Base-by-base conservation (phyloP, 441 rosid species). In the Bruguiera hainesii region DNA sequence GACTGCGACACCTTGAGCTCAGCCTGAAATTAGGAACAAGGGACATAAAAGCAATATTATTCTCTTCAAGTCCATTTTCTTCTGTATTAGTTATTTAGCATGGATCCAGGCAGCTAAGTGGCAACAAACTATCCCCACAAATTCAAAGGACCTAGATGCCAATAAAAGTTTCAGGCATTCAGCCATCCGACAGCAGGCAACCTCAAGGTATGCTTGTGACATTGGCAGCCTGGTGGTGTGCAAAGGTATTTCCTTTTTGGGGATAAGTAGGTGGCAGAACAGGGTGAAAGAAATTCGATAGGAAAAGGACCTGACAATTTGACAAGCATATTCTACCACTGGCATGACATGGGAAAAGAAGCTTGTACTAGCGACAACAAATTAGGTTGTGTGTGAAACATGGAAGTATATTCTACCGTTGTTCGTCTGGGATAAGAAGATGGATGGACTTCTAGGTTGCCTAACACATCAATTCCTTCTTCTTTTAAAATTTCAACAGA, bases 401-500 rank as follows among this genome's bases (percentile, higher is more conserved):
- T 42, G 48, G 15, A 13, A 42, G 16, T 1, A 11, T 55, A 23
- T 58, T 65, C 35, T 79, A 88, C 98, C 97, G 87, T 83, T 73
- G 79, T 88, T 78, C 80, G 86, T 70, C 79, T 79, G 18, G 82
- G 86, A 69, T 80, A 80, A 67, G 68, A 39, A 68, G 90, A 80
- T 56, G 81, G 69, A 69, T 78, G 77, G 23, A 66, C 63, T 49
- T 83, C 91, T 71, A 73, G 73, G 74, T 82, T 63, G 75, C 63
- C 66, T 16, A 90, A 74, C 60, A 80, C 66, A 67, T 86, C 85
- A 62, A 89, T 67, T 42, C 97, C 98, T 79, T 93, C 98, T 80
- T 89, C 94, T 79, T 86, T 93, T 64, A 93, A 85, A 70, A 90
- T 83, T 74, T 93, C 96, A 74, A 85, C 58, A 26, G 96, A 90